Base-by-base conservation (phyloP, 495 filamentous ascomycete genomes). In the Neurospora sp. region DNA sequence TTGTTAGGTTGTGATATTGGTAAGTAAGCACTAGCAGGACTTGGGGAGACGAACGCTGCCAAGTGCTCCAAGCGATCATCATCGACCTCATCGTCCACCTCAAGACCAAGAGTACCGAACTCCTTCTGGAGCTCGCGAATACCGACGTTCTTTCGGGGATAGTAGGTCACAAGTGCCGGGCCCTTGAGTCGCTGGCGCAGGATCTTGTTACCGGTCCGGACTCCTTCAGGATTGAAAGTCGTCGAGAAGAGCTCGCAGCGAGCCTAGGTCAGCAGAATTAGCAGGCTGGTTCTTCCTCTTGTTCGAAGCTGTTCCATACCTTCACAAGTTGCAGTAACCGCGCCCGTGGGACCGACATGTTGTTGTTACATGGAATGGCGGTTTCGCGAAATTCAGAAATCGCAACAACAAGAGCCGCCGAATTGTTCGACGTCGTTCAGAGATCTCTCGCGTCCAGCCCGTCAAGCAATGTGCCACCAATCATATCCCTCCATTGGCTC, bases 221-320 rank as follows among this genome's bases (percentile, higher is more conserved):
- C 80, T 73, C 90, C 83, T 37, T 91, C 85, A 15, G 96, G 96
- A 83, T 99, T 99, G 86, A 89, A 98, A 69, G 92, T 97, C 36
- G 90, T 90, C 69, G 89, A 90, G 86, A 99, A 99, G 81, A 99
- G 90, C 80, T 90, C 89, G 85, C 92, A 96, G 90, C 93, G 93
- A 76, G 89, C 88, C 95, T 97, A 72, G 69, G 71, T 69, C 4
- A n/a, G 9, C 15, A 13, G 54, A 24, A 74, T 76, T 24, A 80
- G 71, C 42, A 38, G 10, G 19, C 71, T 70, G 54, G 36, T 34
- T 11, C 21, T 15, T 10, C 19, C 3, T 38, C 17, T 10, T 1
- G 15, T 48, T n/a, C 31, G 19, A 4, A 19, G 3, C n/a, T 9
- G 2, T 45, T 11, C 21, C 72, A 70, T 88, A 92, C 93, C 90